These are phyloP conservation scores for Trichoderma gracile DNA, from an alignment of 2,329 filamentous ascomycete genomes.

Conservation along the genomic window DNA sequence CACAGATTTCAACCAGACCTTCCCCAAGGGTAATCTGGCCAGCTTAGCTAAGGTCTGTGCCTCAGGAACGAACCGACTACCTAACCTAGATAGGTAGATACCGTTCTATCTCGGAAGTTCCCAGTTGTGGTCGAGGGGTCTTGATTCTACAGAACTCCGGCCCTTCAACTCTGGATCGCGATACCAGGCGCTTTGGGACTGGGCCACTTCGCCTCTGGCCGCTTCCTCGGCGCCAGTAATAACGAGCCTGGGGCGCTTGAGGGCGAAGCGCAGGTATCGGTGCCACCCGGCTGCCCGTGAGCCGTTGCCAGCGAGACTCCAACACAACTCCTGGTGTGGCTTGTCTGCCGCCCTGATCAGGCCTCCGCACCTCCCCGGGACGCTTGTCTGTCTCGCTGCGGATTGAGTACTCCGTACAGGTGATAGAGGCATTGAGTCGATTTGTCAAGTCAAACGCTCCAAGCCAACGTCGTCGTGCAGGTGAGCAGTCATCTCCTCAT, in stretches of 20 bases:
- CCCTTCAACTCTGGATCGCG: not conserved
- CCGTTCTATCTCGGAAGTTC: not conserved
- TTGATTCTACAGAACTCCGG: not conserved
- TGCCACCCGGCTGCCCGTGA: not conserved
- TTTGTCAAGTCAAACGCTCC: conserved; percentile 11
- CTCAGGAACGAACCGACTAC: not conserved
- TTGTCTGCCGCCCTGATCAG: not conserved
- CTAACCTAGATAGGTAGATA: too few species aligned
- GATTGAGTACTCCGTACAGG: not conserved
- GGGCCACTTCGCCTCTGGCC: not conserved
- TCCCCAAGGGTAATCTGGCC: not conserved
- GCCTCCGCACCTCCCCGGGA: not conserved
- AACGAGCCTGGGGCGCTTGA: too few species aligned
- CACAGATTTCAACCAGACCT: not conserved
- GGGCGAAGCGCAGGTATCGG: not conserved
- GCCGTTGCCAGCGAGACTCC: not conserved
- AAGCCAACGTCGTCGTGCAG: conserved; percentile 17
- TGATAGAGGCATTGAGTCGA: not conserved
- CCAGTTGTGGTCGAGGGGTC: not conserved
- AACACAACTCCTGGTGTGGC: conserved; percentile 8
- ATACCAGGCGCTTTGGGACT: not conserved
- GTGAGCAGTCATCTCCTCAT: conserved; percentile 20
- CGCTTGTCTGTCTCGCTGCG: conserved; percentile 10
- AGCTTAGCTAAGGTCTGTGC: conserved; percentile 13
- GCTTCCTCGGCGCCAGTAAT: too few species aligned